Evolutionary conservation across 441 rosid genomes (phyloP), one percentile per base, ranked within the genome.

Genomic region (Breynia disticha): DNA sequence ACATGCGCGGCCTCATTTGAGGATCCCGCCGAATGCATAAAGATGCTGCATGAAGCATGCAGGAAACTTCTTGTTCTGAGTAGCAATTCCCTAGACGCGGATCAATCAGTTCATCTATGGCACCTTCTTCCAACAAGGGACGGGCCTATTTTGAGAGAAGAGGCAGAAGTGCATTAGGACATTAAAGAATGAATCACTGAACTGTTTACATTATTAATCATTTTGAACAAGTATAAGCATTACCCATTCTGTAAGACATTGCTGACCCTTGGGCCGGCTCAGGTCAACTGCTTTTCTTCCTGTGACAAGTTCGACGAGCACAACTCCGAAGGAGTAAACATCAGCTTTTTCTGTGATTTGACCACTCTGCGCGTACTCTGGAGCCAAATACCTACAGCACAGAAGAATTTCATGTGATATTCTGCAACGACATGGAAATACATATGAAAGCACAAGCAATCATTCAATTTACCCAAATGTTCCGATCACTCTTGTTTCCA

Each of bases 221-320:
- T 4, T 4, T 4, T 28, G 35, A 28, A 5, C 35, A 28, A 4
- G 35, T 5, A 13, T 15, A 18, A 19, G 24, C 2, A 48, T 13
- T 83, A 94, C 99, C 99, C 99, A 94, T 82, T 94, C 97, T 1
- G 97, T 69, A 48, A 94, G 95, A 73, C 95, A 90, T 53, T 87
- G 99, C 74, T 94, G 96, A 53, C 97, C 99, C 74, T 83, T 87
- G 1, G 99, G 99, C 66, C 78, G 80, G 46, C 77, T 74, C 48
- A 94, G 82, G 66, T 94, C 99, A 70, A 94, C 86, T 16, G 99
- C 95, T 80, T 90, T 94, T 49, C 95, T 75, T 45, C 99, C 99
- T 0, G 96, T 85, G 41, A 94, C 95, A 61, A 94, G 95, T 76
- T 94, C 99, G 22, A 81, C 82, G 69, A 94, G 64, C 57, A 94